Evolutionary conservation across 225 moss, liverwort and hornwort species (phyloP), one percentile per base, ranked within the genome.

Genomic region (Climacium dendroides): DNA sequence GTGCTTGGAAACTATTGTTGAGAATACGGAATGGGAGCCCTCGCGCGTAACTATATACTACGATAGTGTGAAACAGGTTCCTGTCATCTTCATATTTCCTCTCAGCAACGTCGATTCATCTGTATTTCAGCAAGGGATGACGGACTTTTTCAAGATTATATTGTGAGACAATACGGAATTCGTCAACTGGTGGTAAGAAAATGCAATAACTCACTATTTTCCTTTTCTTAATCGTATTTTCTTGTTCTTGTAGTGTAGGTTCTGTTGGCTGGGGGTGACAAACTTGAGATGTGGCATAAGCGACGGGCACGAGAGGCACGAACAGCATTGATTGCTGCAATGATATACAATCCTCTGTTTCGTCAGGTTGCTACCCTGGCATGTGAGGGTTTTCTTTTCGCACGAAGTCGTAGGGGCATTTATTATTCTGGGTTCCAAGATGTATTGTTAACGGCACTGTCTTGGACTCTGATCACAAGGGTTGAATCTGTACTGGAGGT

Each of bases 221-320:
- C 35, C 7, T 69, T 30, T 72, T 84, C 43, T 72, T 13, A 34
- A 84, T 78, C 16, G 26, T 54, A 50, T 39, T 19, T 71, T 79
- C 10, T 58, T 74, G 52, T 84, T 70, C 61, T 47, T 60, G 41
- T 80, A 30, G 20, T 59, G 19, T 78, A 98, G 96, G 93, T 97
- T 88, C 73, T 98, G 17, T 90, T 98, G 72, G 90, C 95, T 82
- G 98, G 97, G 48, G 97, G 94, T 43, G 91, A 94, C 63, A 91
- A 92, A 60, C 91, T 98, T 73, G 97, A 97, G 91, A 96, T 98
- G 98, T 97, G 98, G 98, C 97, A 96, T 90, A 98, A 98, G 88
- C 91, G 95, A 87, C 93, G 93, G 69, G 92, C 96, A 81, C 90
- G 97, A 86, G 98, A 98, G 87, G 97, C 98, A 35, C 90, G 94